phyloP scores from a whole-genome alignment of 805 yeast species.

The Tetrapisispora namnaoensis region DNA sequence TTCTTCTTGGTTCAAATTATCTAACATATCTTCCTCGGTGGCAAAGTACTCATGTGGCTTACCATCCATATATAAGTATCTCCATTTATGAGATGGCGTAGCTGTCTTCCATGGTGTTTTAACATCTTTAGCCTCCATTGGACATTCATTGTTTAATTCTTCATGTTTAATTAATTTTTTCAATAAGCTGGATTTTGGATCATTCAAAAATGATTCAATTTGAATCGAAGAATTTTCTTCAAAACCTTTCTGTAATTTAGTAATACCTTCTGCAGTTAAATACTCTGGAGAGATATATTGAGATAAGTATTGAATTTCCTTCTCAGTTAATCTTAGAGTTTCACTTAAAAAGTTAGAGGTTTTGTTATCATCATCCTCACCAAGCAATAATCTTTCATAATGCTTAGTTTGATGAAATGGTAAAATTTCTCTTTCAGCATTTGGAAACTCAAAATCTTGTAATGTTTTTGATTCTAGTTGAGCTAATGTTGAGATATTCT shows the following conservation, averaged over 20 bases:
- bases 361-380: slow-evolving; percentile 1
- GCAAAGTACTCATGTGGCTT: slow-evolving; percentile 28
- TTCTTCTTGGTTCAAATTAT: slow-evolving; percentile 37
- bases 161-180: slow-evolving; percentile 39
- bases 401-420: slow-evolving; percentile 31
- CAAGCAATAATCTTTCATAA: slow-evolving; percentile 1
- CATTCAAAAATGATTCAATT: slow-evolving; percentile 51
- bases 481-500: slow-evolving; percentile 71
- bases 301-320: slow-evolving; percentile 42
- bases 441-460: slow-evolving; percentile 76
- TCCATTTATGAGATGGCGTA: slow-evolving; percentile 86
- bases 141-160: slow-evolving; percentile 56
- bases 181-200: slow-evolving; percentile 40
- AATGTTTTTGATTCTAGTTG: slow-evolving; percentile 68
- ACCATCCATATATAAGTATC: slow-evolving; percentile 78
- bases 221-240: slow-evolving; percentile 61
- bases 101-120: slow-evolving; percentile 80
- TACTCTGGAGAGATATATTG: slow-evolving; percentile 50
- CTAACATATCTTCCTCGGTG: slow-evolving; percentile 22
- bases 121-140: slow-evolving; percentile 46
- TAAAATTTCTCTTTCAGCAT: slow-evolving; percentile 40
- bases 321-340: slow-evolving; percentile 21
- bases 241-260: slow-evolving; percentile 42
- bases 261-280: slow-evolving; percentile 32
- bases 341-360: slow-evolving; percentile 6